Base-by-base conservation (phyloP, 164 flowering plant genomes). In the Aristolochia contorta region DNA sequence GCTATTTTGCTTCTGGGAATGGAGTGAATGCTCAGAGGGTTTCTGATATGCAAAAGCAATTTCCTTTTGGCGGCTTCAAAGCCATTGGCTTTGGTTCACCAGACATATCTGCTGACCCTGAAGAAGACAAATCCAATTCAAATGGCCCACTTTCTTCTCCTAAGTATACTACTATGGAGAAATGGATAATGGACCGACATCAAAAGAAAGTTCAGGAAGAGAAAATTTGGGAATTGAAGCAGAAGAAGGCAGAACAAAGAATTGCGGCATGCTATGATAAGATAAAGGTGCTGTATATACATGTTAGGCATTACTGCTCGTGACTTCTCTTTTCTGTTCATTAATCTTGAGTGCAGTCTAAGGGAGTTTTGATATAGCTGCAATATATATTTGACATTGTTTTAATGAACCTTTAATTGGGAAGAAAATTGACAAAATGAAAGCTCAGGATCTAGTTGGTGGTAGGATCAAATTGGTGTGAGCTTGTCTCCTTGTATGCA, bases 141-240 rank as follows among this genome's bases (percentile, higher is more conserved):
- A 79, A 74, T 57, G 58, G 71, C 49, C 72, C 74, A 37, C 73
- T 20, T 33, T 59, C 86, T 59, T 72, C 89, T 60, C 88, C 92
- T 45, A 85, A 77, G 77, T 75, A 83, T 62, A 86, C 95, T 16
- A 84, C 87, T 63, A 74, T 84, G 24, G 96, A 89, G 71, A 91
- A 80, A 74, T 91, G 95, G 93, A 80, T 94, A 51, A 76, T 81
- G 82, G 89, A 77, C 68, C 82, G 78, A 50, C 85, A 78, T 69
- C 89, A 81, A 76, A 79, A 77, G 61, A 94, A 77, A 67, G 68
- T 79, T 50, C 59, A 67, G 21, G 68, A 50, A 57, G 90, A 91
- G 24, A 72, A 81, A 62, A 82, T 67, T 25, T 83, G 91, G 95
- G 63, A 66, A 47, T 60, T 74, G 15, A 91, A 89, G 70, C 93